Percentiles rank a stretch among this genome's conserved stretches.
Evolutionary conservation across 1,284 basidiomycete species (phyloP).

Genomic region (Chalciporus sp.): DNA sequence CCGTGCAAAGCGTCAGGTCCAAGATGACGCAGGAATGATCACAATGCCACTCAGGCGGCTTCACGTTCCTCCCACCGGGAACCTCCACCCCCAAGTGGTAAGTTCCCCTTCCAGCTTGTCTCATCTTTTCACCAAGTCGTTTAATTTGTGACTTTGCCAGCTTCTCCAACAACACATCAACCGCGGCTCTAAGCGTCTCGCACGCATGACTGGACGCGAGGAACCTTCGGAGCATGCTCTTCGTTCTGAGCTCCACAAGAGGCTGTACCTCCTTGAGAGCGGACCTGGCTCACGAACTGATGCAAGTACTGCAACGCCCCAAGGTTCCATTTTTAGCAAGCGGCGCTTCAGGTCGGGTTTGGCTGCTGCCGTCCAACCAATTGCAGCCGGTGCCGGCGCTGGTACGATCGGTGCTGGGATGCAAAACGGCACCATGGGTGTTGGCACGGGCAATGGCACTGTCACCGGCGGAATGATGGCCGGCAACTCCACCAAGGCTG

Average conservation of each 20-base stretch:
- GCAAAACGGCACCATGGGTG: conserved; percentile 7
- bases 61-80: conserved; percentile 19
- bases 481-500: conserved; percentile 25
- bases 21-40: conserved; percentile 20
- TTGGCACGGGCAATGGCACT: conserved; percentile 12
- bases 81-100: conserved; percentile 67
- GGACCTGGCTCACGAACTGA: conserved; percentile 18
- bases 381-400: neutral
- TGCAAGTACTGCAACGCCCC: conserved; percentile 2
- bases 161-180: conserved; percentile 73
- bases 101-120: conserved; percentile 28
- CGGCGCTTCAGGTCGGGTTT: conserved; percentile 10
- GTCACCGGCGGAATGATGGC: conserved; percentile 5
- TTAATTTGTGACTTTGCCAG: conserved; percentile 38
- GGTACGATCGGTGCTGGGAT: neutral
- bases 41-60: conserved; percentile 32
- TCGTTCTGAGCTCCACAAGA: conserved; percentile 53
- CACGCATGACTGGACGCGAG: conserved; percentile 65
- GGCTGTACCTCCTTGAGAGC: conserved; percentile 46
- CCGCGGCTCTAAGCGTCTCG: conserved; percentile 62
- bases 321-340: conserved; percentile 10
- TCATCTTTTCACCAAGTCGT: neutral
- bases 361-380: conserved; percentile 5
- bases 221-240: conserved; percentile 54
- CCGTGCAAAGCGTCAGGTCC: conserved; percentile 11